Conservation (phyloP, 805 yeast genomes). For the Candida saitoana region DNA sequence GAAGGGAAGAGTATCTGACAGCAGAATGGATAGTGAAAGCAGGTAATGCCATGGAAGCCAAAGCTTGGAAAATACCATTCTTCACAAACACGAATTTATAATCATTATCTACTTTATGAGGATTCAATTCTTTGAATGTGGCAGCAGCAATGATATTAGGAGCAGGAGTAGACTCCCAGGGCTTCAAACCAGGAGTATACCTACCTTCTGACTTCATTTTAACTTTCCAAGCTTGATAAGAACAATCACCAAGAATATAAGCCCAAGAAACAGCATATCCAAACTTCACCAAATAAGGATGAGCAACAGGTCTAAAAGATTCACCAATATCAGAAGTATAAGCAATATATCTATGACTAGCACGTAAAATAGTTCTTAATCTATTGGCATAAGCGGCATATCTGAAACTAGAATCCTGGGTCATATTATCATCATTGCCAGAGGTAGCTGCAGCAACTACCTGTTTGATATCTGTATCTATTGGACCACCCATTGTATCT, state of each 20-base stretch:
- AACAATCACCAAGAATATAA: constrained; percentile 71
- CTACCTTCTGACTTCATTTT: constrained; percentile 63
- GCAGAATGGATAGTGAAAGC: constrained; percentile 79
- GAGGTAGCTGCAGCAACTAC: neutral
- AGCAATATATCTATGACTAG: constrained; percentile 79
- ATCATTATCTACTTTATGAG: constrained; percentile 45
- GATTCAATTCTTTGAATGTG: constrained; percentile 18
- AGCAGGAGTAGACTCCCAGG: constrained; percentile 58
- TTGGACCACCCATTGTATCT: neutral
- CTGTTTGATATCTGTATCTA: neutral
- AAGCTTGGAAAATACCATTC: constrained; percentile 74
- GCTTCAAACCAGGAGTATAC: constrained; percentile 55
- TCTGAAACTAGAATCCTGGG: constrained; percentile 38
- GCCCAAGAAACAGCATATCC: constrained; percentile 77
- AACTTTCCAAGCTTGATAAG: constrained; percentile 69
- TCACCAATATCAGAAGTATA: constrained; percentile 86
- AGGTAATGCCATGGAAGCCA: constrained; percentile 85
- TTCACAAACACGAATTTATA: constrained; percentile 64
- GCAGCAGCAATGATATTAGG: constrained; percentile 37
- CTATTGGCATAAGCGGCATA: constrained; percentile 82
- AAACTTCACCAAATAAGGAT: constrained; percentile 56
- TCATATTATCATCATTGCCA: neutral
- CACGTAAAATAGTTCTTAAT: constrained; percentile 61
- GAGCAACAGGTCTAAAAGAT: constrained; percentile 78
- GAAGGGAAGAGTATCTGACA: constrained; percentile 62